Evolutionary conservation across 2,329 filamentous ascomycete species (phyloP).

Genomic region (Sarocladium oryzae): DNA sequence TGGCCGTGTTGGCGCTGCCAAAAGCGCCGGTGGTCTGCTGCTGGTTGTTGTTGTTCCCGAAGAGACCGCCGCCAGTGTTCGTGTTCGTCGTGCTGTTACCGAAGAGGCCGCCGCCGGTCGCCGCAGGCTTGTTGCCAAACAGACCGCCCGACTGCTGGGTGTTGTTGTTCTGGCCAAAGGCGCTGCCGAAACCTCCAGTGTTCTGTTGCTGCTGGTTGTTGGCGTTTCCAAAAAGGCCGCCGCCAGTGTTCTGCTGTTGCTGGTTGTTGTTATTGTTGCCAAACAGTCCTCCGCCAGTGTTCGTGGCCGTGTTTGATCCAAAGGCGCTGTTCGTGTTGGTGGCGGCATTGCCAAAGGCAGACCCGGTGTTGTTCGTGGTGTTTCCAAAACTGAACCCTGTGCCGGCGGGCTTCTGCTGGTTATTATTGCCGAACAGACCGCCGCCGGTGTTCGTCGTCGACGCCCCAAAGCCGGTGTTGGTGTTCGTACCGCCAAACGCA

Average conservation of each 20-base stretch:
- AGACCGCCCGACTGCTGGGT: slow-evolving; percentile 41
- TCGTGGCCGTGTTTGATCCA: slow-evolving; percentile 26
- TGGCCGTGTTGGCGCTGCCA: slow-evolving; percentile 1
- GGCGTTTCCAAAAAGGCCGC: slow-evolving; percentile 39
- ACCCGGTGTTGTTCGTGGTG: slow-evolving; percentile 26
- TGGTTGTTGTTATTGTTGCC: slow-evolving; percentile 29
- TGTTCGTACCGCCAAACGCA: slow-evolving; percentile 8
- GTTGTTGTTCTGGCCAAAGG: slow-evolving; percentile 18
- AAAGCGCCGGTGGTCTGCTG: slow-evolving; percentile 19
- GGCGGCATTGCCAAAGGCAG: not conserved
- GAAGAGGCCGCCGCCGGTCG: slow-evolving; percentile 35
- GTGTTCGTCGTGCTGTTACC: slow-evolving; percentile 25
- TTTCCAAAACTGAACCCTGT: slow-evolving; percentile 45
- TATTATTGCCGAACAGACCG: slow-evolving; percentile 37
- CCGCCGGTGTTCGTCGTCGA: slow-evolving; percentile 19
- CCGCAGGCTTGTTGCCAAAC: slow-evolving; percentile 37
- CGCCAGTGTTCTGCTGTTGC: slow-evolving; percentile 25
- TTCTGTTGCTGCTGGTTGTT: slow-evolving; percentile 28
- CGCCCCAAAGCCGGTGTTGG: slow-evolving; percentile 12
- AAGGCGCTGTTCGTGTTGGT: slow-evolving; percentile 33
- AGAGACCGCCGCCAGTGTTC: slow-evolving; percentile 34
- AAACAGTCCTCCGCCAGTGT: slow-evolving; percentile 29
- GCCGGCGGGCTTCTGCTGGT: slow-evolving; percentile 27
- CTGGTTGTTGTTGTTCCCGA: slow-evolving; percentile 37
- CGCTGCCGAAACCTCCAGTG: slow-evolving; percentile 44